These are phyloP conservation scores for Teunomyces barrocoloradensis DNA, from an alignment of 805 yeast species.

Conservation along the genomic window DNA sequence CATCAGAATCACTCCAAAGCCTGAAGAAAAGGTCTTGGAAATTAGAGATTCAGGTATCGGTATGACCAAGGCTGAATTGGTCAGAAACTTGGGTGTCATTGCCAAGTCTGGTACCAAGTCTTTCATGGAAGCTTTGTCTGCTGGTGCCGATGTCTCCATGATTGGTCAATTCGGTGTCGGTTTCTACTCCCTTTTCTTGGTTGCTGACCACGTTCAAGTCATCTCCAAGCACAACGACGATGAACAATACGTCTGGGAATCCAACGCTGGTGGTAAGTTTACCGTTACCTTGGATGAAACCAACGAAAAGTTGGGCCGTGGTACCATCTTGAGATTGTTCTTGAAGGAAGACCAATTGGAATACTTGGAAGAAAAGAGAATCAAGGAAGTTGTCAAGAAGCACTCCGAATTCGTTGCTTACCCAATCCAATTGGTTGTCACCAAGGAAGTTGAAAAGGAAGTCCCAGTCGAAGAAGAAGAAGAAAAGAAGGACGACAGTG, in stretches of 20 bases:
- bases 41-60: conserved; percentile 99
- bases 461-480: conserved; percentile 75
- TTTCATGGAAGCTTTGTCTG: conserved; percentile 98
- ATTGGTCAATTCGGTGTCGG: conserved; percentile 99
- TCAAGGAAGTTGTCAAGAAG: conserved; percentile 98
- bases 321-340: conserved; percentile 93
- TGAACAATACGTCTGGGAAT: conserved; percentile 99
- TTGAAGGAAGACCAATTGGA: conserved; percentile 98
- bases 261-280: conserved; percentile 99
- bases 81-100: conserved; percentile 98
- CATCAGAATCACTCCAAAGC: conserved; percentile 96
- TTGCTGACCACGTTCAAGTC: conserved; percentile 98
- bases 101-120: conserved; percentile 99
- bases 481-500: conserved; percentile 38
- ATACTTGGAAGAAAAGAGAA: conserved; percentile 98
- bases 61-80: conserved; percentile 99
- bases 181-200: conserved; percentile 98
- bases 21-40: conserved; percentile 91
- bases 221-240: conserved; percentile 98
- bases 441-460: conserved; percentile 98
- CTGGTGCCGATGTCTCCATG: conserved; percentile 99
- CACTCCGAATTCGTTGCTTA: conserved; percentile 99
- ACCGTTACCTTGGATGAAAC: conserved; percentile 88
- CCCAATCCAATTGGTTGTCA: conserved; percentile 97
- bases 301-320: conserved; percentile 88